These are phyloP conservation scores for Claviceps arundinis DNA, from an alignment of 2,329 filamentous ascomycete species.

Conservation along the genomic window DNA sequence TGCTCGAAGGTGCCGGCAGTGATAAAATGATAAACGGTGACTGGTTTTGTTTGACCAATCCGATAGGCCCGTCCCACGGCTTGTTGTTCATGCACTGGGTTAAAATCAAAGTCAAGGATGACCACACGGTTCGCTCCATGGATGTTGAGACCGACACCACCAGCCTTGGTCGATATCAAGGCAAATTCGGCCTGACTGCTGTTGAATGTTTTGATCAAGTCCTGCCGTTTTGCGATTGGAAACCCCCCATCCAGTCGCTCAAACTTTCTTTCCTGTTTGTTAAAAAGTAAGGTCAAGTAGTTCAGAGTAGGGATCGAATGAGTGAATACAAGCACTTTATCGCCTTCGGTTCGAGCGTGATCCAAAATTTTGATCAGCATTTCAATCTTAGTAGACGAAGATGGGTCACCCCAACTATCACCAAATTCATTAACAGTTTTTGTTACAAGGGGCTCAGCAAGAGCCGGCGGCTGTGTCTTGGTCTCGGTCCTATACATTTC, in stretches of 20 bases:
- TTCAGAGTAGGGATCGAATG: slow-evolving; percentile 57
- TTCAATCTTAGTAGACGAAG: slow-evolving; percentile 52
- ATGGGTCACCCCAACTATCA: too few species aligned
- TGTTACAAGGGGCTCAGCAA: too few species aligned
- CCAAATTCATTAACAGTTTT: too few species aligned
- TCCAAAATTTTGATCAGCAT: slow-evolving; percentile 58
- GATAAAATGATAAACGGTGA: slow-evolving; percentile 75
- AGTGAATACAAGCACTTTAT: slow-evolving; percentile 74
- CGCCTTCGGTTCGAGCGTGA: slow-evolving; percentile 43
- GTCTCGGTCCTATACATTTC: too few species aligned
- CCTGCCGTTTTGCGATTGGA: slow-evolving; percentile 42
- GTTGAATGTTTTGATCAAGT: slow-evolving; percentile 58
- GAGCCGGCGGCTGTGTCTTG: slow-evolving; percentile 1
- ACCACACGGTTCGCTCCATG: slow-evolving; percentile 73
- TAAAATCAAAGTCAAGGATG: slow-evolving; percentile 73
- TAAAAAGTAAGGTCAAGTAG: slow-evolving; percentile 46
- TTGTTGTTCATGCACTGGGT: slow-evolving; percentile 72
- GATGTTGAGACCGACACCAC: slow-evolving; percentile 74
- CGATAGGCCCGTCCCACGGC: slow-evolving; percentile 79
- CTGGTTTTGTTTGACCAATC: slow-evolving; percentile 65
- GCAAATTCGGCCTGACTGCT: slow-evolving; percentile 43
- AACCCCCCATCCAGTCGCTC: slow-evolving; percentile 57
- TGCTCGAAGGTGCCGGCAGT: slow-evolving; percentile 70
- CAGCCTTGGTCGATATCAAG: slow-evolving; percentile 72
- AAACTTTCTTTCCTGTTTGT: slow-evolving; percentile 31